Evolutionary conservation across 305 asterid species (phyloP).

Genomic region (Ilex paraguariensis): DNA sequence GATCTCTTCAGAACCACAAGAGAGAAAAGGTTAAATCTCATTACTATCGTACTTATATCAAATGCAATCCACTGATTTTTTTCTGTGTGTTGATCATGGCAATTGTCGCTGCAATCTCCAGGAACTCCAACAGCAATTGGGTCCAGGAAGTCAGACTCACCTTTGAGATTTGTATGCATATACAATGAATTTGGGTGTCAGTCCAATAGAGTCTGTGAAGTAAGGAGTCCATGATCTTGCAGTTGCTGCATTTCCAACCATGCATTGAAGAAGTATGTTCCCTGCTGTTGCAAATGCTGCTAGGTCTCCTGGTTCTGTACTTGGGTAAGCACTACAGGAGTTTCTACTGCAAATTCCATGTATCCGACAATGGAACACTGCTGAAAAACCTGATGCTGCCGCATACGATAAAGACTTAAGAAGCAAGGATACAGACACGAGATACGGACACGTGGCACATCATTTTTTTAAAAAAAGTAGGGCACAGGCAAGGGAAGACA

Average conservation of each 20-base stretch:
- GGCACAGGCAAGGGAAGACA: too few relatives aligned
- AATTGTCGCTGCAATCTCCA: conserved; percentile 30
- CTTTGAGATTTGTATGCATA: conserved; percentile 28
- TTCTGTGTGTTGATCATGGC: conserved; percentile 56
- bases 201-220: conserved; percentile 49
- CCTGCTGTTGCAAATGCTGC: conserved; percentile 73
- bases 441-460: too few relatives aligned
- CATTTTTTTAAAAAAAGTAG: too few relatives aligned
- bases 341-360: conserved; percentile 63
- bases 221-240: conserved; percentile 84
- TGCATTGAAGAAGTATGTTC: conserved; percentile 64
- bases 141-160: conserved; percentile 50
- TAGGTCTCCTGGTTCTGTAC: conserved; percentile 78
- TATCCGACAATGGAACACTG: conserved; percentile 78
- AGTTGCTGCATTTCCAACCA: conserved; percentile 67
- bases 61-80: conserved; percentile 68
- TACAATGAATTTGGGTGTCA: conserved; percentile 36
- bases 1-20: conserved; percentile 50
- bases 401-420: too few relatives aligned
- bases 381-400: conserved; percentile 53
- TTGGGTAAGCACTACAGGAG: conserved; percentile 69
- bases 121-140: conserved; percentile 59
- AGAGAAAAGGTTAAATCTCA: conserved; percentile 44
- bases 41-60: conserved; percentile 50
- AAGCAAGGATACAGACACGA: too few relatives aligned